Base-by-base conservation (phyloP, 2,329 filamentous ascomycete genomes). In the Colletotrichum cordylinicola region DNA sequence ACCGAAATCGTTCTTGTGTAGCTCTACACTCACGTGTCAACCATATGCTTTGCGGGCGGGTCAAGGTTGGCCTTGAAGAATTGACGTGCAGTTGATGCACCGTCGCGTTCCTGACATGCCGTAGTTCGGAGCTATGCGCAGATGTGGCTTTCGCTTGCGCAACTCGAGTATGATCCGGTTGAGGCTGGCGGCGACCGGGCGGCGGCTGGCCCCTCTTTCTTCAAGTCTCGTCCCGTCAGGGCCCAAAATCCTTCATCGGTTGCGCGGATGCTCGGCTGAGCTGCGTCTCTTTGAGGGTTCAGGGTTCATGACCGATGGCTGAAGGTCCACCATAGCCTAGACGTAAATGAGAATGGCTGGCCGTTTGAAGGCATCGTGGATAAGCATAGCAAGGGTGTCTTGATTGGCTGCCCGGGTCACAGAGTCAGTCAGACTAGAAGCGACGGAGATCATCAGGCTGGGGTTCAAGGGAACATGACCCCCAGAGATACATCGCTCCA, bases 211-310 rank as follows among this genome's bases (percentile, higher is more conserved):
- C 29, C 24, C 31, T 62, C 39, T 35, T 43, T 58, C 39, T 56
- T 37, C 31, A 33, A 64, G 24, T 39, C 56, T 56, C 69, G 31
- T 56, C 31, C 31, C 29, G 37, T 29, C 65, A 43, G 16, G 21
- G 31, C 55, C 31, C 48, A 43, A 71, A 33, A 67, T 67, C 61
- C 31, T 62, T 56, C 70, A 8, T 55, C 65, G 39, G 70, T 43
- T 69, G 65, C 64, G 55, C 65, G 70, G 65, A 56, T 37, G 65
- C 55, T 73, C 55, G 65, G 65, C 55, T 73, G 65, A 52, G 56
- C 31, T 21, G 65, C 70, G 65, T 18, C 58, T 31, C 21, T 69
- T 31, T 31, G 27, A 24, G 55, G 65, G 65, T 35, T 39, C 39
- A 71, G 61, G 29, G 27, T 55, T 71, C 21, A 27, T 56, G 58